These are phyloP conservation scores for Heterobasidion annosum DNA, from an alignment of 1,284 basidiomycete genomes.

Conservation along the genomic window DNA sequence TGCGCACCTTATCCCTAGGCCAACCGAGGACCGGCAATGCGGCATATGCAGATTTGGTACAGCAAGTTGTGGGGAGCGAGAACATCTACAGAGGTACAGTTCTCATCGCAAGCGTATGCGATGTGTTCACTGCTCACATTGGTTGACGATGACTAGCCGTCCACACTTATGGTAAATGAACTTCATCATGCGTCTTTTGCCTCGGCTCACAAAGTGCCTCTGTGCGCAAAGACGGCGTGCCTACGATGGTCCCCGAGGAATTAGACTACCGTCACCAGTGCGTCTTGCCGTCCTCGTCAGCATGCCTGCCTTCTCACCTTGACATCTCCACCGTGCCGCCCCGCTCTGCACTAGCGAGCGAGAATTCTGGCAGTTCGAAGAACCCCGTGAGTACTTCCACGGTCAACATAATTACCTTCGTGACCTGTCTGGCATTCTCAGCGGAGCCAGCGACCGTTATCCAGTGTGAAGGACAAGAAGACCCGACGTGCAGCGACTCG, in stretches of 20 bases:
- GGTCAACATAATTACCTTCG: neutral
- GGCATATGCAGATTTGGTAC: constrained; percentile 9
- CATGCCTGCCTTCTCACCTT: too few relatives aligned
- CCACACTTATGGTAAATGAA: constrained; percentile 11
- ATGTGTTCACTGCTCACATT: neutral
- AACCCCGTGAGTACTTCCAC: constrained; percentile 8
- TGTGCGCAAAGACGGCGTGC: constrained; percentile 16
- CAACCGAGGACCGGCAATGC: constrained; percentile 12
- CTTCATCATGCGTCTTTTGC: too few relatives aligned
- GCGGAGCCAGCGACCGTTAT: constrained; percentile 7
- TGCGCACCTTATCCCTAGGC: constrained; percentile 1
- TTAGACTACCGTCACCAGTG: constrained; percentile 32
- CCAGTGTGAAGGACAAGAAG: constrained; percentile 11
- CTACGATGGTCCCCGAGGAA: constrained; percentile 17
- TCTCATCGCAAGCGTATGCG: too few relatives aligned
- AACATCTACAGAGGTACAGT: constrained; percentile 3
- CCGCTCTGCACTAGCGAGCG: constrained; percentile 2
- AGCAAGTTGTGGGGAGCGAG: constrained; percentile 2
- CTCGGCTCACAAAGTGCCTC: neutral
- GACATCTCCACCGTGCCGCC: neutral
- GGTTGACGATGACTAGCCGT: constrained; percentile 6
- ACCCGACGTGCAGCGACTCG: constrained; percentile 11
- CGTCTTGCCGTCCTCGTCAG: neutral
- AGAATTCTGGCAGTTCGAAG: constrained; percentile 14
- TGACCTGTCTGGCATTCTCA: neutral